Evolutionary conservation across 139 green algal species (phyloP), one percentile per base, ranked within the genome.

Genomic region (Volvox africanus): DNA sequence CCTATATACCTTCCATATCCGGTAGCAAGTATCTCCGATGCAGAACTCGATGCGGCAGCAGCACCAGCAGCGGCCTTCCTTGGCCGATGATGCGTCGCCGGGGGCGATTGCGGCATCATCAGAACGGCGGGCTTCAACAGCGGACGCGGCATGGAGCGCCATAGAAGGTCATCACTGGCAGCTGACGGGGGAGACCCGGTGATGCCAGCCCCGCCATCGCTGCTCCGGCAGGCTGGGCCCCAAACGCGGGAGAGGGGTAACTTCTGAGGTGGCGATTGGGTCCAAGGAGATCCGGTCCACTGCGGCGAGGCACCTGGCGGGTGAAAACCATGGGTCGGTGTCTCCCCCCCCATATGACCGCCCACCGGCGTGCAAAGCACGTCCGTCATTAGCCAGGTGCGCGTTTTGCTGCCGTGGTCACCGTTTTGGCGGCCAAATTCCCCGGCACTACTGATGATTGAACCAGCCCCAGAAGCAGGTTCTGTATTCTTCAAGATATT

Each of bases 381-480:
- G 20, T 79, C 71, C 71, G 71, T 79, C 71, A 79, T 33, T n/a
- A 79, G 28, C 71, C 71, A 79, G 65, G 21, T 73, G 65, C 65
- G 65, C 2, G 65, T 12, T 12, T 28, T 73, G 65, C 16, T 73
- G 65, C 65, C 24, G 44, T 55, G 44, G 65, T 73, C 24, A 28
- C 65, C 24, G 65, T 73, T 73, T 6, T 9, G 5, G 65, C 65
- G 65, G 65, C 65, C 24, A 28, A 24, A 30, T 24, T 28, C 71
- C 9, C 71, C 71, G 18, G 71, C 71, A 12, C 65, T 73, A 28
- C 65, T 73, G 65, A 28, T 5, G 65, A 73, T 2, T 24, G 65
- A 73, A 24, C 21, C 65, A 28, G 65, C 65, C 9, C 9, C 65
- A 28, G 65, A 24, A 28, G 3, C 21, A 28, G 65, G 65, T 55